Evolutionary conservation across 1,139 yeast genomes (phyloP).

Genomic region (Sugiyamaella neomexicana): DNA sequence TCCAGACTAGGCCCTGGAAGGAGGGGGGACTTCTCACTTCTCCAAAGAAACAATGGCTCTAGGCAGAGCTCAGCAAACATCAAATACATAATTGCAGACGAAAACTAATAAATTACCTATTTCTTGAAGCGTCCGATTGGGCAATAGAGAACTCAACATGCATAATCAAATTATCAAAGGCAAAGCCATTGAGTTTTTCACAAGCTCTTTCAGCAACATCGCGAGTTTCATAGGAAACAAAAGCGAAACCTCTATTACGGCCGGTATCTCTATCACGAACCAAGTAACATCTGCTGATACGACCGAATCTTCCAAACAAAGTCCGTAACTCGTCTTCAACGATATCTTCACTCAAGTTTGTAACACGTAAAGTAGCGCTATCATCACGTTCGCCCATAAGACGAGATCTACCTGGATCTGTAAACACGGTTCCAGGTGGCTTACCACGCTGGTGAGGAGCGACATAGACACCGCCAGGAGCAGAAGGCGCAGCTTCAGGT

Average conservation of each 20-base stretch:
- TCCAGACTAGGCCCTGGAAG: no score
- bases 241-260: conserved; percentile 95
- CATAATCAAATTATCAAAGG: conserved; percentile 88
- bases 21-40: no score
- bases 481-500: conserved; percentile 37
- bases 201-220: conserved; percentile 74
- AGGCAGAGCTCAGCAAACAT: not conserved
- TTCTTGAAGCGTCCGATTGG: conserved; percentile 26
- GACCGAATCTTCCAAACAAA: conserved; percentile 67
- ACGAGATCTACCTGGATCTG: conserved; percentile 35
- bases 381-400: conserved; percentile 67
- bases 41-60: not conserved
- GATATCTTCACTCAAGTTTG: conserved; percentile 85
- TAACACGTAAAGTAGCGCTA: conserved; percentile 81
- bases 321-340: conserved; percentile 79
- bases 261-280: conserved; percentile 94
- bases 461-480: conserved; percentile 53
- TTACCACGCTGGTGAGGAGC: conserved; percentile 78
- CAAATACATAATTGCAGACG: no score
- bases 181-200: conserved; percentile 81
- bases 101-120: conserved; percentile 15
- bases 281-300: conserved; percentile 73
- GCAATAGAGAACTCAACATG: conserved; percentile 40
- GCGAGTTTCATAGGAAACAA: conserved; percentile 76
- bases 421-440: conserved; percentile 43